A percentile compares a stretch with the other conserved stretches of the same genome.
Conservation (phyloP, 805 yeast genomes). For the Lipomyces yamanashiensis region DNA sequence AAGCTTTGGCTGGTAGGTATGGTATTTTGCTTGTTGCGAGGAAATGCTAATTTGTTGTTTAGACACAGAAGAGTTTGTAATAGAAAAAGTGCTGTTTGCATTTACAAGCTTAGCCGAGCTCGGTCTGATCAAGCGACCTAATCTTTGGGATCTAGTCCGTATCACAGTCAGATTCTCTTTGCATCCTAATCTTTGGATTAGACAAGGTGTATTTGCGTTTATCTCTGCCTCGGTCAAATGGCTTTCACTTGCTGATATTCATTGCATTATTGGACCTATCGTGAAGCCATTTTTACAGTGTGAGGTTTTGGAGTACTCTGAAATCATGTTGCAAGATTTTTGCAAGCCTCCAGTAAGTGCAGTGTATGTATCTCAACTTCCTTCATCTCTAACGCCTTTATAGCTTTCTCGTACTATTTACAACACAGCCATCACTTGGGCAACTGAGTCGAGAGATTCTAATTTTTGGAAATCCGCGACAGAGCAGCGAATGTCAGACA, state of each 20-base stretch:
- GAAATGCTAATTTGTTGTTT: background rate
- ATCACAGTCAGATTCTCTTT: constrained; percentile 62
- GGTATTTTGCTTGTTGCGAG: background rate
- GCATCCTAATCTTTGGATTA: constrained; percentile 87
- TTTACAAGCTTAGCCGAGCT: constrained; percentile 60
- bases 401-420: constrained; percentile 63
- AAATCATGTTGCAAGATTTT: constrained; percentile 69
- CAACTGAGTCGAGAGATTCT: constrained; percentile 63
- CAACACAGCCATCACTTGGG: constrained; percentile 72
- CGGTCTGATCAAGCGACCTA: constrained; percentile 58
- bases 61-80: constrained; percentile 79
- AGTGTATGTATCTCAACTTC: background rate
- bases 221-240: constrained; percentile 65
- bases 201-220: constrained; percentile 68
- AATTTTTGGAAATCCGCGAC: constrained; percentile 71
- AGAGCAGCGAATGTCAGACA: constrained; percentile 36
- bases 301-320: constrained; percentile 70
- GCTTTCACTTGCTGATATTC: constrained; percentile 74
- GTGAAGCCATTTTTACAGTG: constrained; percentile 75
- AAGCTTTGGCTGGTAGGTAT: constrained; percentile 65
- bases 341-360: constrained; percentile 58
- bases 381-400: too few relatives aligned
- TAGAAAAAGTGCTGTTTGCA: constrained; percentile 65
- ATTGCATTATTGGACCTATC: constrained; percentile 82
- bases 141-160: constrained; percentile 60